These are phyloP conservation scores for Entamoeba nuttalli DNA, from an alignment of 208 protist species.

Conservation along the genomic window DNA sequence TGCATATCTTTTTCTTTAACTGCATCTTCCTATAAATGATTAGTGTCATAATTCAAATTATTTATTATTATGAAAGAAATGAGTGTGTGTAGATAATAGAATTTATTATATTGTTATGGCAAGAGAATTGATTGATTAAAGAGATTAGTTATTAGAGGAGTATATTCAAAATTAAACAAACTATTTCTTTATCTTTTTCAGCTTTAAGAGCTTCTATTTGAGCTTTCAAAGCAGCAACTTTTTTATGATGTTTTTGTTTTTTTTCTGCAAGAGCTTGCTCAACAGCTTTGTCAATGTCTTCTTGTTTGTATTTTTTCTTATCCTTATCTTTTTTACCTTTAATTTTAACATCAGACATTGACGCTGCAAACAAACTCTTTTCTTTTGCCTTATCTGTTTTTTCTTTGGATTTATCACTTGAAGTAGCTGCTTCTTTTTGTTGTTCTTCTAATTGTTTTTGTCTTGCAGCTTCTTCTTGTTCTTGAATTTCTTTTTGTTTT, in stretches of 20 bases:
- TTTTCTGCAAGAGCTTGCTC: background rate
- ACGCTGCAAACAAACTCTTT: background rate
- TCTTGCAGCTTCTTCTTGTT: background rate
- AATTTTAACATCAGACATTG: background rate
- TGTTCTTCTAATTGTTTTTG: no score
- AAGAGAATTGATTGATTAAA: no score
- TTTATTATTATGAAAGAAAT: no score
- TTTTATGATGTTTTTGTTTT: background rate
- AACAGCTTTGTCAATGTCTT: background rate
- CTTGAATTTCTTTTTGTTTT: background rate
- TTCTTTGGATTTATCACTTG: no score
- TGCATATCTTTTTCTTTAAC: background rate
- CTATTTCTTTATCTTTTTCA: background rate
- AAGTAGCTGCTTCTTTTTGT: no score
- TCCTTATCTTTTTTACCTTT: background rate
- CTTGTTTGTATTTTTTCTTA: background rate
- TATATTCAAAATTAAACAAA: background rate
- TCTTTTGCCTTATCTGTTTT: no score
- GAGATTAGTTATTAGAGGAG: no score
- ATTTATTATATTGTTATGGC: no score
- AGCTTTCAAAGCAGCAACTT: background rate
- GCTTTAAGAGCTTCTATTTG: background rate
- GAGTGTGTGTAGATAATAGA: no score
- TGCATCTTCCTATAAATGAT: background rate
- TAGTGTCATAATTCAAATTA: no score